phyloP scores from a whole-genome alignment of 768 basidiomycete species.

The Glaciozyma martinii region DNA sequence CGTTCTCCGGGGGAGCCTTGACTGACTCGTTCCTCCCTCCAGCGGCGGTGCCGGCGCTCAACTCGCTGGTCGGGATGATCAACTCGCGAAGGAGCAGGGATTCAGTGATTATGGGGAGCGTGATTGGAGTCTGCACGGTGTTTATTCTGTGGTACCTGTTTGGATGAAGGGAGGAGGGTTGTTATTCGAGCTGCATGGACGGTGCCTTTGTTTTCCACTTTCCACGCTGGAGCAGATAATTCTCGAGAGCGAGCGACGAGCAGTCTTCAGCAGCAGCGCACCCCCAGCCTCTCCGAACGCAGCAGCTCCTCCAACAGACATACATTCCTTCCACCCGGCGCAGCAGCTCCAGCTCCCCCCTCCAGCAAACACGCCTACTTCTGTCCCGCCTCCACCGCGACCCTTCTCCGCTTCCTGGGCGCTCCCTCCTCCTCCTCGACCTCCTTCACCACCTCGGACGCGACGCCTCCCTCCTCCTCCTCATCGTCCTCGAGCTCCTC shows the following conservation, averaged over 20 bases:
- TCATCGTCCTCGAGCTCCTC: slow-evolving; percentile 7
- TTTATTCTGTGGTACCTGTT: slow-evolving; percentile 40
- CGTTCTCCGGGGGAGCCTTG: not conserved
- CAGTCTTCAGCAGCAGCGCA: not conserved
- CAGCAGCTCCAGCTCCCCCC: too few species aligned
- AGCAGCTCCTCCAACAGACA: too few species aligned
- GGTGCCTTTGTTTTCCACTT: too few species aligned
- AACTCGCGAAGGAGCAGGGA: slow-evolving; percentile 81
- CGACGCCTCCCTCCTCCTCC: slow-evolving; percentile 22
- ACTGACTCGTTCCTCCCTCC: not conserved
- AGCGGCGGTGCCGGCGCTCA: slow-evolving; percentile 73
- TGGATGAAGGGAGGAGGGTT: slow-evolving; percentile 9
- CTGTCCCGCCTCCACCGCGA: not conserved
- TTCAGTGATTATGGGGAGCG: slow-evolving; percentile 72
- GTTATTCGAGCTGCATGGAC: too few species aligned
- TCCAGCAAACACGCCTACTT: too few species aligned
- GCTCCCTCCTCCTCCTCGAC: slow-evolving; percentile 21
- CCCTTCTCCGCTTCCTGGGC: slow-evolving; percentile 19
- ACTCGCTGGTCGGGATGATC: slow-evolving; percentile 83
- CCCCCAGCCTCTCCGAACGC: too few species aligned
- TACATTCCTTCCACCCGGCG: too few species aligned
- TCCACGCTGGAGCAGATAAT: not conserved
- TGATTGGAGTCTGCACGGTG: slow-evolving; percentile 79
- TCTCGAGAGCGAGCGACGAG: not conserved
- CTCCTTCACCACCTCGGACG: slow-evolving; percentile 14